These are phyloP conservation scores for Sporothrix dimorphospora DNA, from an alignment of 2,329 filamentous ascomycete genomes.

Conservation along the genomic window DNA sequence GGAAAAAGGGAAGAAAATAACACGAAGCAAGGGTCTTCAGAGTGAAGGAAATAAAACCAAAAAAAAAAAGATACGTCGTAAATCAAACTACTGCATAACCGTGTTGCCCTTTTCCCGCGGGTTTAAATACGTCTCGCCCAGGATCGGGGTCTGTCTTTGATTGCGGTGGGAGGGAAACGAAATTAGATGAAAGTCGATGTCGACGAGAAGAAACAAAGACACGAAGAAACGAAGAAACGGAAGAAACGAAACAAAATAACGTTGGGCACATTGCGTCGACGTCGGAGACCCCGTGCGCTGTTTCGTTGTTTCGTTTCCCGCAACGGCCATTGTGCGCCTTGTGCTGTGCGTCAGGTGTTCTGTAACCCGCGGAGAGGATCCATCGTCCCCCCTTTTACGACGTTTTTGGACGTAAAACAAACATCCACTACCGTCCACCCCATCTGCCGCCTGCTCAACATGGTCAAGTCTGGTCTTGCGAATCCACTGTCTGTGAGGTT, in stretches of 20 bases:
- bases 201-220: not conserved
- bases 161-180: not conserved
- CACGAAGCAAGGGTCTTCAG: slow-evolving; percentile 11
- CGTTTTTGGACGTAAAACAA: not conserved
- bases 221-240: too few species aligned
- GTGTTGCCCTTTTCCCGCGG: not conserved
- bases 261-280: not conserved
- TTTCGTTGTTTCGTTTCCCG: not conserved
- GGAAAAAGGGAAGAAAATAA: not conserved
- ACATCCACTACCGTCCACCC: too few species aligned
- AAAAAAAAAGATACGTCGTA: not conserved
- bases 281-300: slow-evolving; percentile 8
- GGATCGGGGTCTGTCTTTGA: slow-evolving; percentile 12
- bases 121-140: not conserved
- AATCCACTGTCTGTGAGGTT: slow-evolving; percentile 16
- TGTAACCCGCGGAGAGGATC: slow-evolving; percentile 2
- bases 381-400: not conserved
- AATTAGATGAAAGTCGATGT: not conserved
- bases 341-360: slow-evolving; percentile 11
- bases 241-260: slow-evolving; percentile 3
- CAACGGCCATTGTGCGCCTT: slow-evolving; percentile 12
- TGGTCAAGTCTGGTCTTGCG: not conserved
- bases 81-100: not conserved
- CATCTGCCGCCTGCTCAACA: slow-evolving; percentile 5
- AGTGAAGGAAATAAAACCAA: not conserved